Evolutionary conservation across 495 filamentous ascomycete genomes (phyloP), one percentile per base, ranked within the genome.

Genomic region (Podospora anserina): DNA sequence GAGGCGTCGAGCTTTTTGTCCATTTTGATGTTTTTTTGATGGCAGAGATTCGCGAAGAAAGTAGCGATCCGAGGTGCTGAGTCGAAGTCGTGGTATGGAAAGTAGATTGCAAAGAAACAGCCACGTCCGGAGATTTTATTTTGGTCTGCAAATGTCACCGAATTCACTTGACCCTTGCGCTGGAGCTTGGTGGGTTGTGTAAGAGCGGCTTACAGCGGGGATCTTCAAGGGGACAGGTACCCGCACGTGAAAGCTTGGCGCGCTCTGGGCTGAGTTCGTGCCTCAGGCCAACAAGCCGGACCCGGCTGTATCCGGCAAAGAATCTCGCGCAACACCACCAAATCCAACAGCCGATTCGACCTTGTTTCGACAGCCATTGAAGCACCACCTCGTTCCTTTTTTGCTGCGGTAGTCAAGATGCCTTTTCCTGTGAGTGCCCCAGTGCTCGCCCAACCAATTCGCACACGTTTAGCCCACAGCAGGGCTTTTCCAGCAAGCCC

Each of bases 1-100:
- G 86, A 86, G 16, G 69, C 67, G 66, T 88, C 83, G 30, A 92
- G 79, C 63, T 85, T 77, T 53, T 80, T 77, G 66, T 91, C 85
- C 89, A 91, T 91, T 26, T 28, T 58, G n/a, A 13, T 49, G 39
- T 49, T 18, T 49, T 49, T 11, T 5, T 49, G 13, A 49, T 49
- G 39, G 39, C 13, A 13, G 6, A 9, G 13, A 5, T 18, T 49
- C 6, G 9, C 6, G 39, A 49, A 3, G 39, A 49, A 49, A 13
- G 39, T 49, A 11, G 9, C 9, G 1, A 13, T 6, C 39, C 39
- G 39, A 49, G 13, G 9, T 11, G 7, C 23, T 49, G 39, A 18
- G 15, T 13, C 2, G 15, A 13, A 16, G 39, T 49, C 34, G 34
- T 39, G 11, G 34, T 39, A 6, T 5, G 34, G 34, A 39, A 11